Conservation (phyloP, 2,329 filamentous ascomycete species). For the Neofusicoccum cordaticola region DNA sequence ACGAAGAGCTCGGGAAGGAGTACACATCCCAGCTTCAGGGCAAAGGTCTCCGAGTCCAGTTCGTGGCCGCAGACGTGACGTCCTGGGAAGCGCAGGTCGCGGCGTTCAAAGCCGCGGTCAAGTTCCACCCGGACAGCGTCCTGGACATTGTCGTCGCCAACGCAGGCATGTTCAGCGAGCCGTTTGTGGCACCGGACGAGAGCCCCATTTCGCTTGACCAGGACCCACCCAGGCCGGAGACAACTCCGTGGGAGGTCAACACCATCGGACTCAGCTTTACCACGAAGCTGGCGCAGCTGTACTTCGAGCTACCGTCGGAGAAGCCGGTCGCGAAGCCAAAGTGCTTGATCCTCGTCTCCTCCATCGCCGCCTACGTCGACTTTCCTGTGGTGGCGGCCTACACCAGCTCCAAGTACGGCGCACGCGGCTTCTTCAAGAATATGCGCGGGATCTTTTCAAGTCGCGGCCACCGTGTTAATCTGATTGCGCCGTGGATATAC, state of each 20-base stretch:
- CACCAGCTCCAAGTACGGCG: constrained; percentile 29
- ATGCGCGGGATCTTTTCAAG: constrained; percentile 21
- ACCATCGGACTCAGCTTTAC: constrained; percentile 25
- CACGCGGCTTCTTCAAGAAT: constrained; percentile 27
- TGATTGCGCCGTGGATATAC: constrained; percentile 29
- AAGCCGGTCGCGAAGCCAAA: constrained; percentile 12
- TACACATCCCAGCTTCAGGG: constrained; percentile 19
- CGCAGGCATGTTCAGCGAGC: constrained; percentile 30
- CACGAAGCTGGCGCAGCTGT: constrained; percentile 27
- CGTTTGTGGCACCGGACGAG: constrained; percentile 26
- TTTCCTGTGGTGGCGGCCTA: constrained; percentile 27
- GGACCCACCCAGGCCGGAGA: constrained; percentile 22
- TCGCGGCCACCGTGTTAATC: constrained; percentile 23
- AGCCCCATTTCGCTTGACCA: constrained; percentile 17
- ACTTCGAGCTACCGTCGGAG: constrained; percentile 22
- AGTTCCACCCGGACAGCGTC: constrained; percentile 23
- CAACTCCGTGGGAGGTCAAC: constrained; percentile 24
- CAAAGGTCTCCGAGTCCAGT: constrained; percentile 26
- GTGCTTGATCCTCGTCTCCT: constrained; percentile 25
- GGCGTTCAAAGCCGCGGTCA: constrained; percentile 32
- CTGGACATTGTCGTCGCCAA: constrained; percentile 32
- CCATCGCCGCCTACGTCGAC: constrained; percentile 27
- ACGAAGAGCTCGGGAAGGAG: constrained; percentile 21
- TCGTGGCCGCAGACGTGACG: constrained; percentile 31
- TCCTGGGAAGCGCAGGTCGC: constrained; percentile 27